Evolutionary conservation across 768 basidiomycete genomes (phyloP), one percentile per base, ranked within the genome.

Genomic region (Rhizopogon rudus): DNA sequence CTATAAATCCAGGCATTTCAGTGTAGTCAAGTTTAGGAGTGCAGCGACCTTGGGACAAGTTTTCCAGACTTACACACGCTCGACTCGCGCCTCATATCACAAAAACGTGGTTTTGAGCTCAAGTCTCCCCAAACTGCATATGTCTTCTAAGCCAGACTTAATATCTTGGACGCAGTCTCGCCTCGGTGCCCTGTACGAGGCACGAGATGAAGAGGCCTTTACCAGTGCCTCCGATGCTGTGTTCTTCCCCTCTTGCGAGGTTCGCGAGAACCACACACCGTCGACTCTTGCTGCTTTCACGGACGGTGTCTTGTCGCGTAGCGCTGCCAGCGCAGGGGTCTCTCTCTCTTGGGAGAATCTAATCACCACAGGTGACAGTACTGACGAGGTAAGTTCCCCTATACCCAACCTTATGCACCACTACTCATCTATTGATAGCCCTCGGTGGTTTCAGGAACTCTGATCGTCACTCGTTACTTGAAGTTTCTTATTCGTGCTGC

Each of bases 401-500:
- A 22, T 22, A 8, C 33, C 46, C 20, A 22, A 35, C 29, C 4
- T 20, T 9, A 22, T 22, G 2, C 6, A 22, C 5, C 13, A 12
- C 22, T 6, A 33, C 20, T 14, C 22, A 10, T 16, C 40, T 45
- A 44, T 31, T n/a, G 28, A 7, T 20, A 77, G 75, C 62, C 63
- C 2, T 63, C 67, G 3, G 46, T 48, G 40, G 71, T 79, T 1
- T 70, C 74, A 2, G 78, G 78, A 0, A 58, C 63, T 42, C 65
- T 77, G 44, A 60, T 73, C 56, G 66, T 75, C 44, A 75, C 71
- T 31, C 74, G 73, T 17, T 65, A 67, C 2, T 51, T 76, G 40
- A 73, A 70, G 41, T 72, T 75, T 54, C 66, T 72, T 5, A 71
- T 79, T 16, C 72, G 78, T 17, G 78, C 55, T 10, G 54, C 57